A percentile compares a stretch with the other conserved stretches of the same genome.
phyloP scores from a whole-genome alignment of 2,329 filamentous ascomycete species.

The Stemphylium beticola region DNA sequence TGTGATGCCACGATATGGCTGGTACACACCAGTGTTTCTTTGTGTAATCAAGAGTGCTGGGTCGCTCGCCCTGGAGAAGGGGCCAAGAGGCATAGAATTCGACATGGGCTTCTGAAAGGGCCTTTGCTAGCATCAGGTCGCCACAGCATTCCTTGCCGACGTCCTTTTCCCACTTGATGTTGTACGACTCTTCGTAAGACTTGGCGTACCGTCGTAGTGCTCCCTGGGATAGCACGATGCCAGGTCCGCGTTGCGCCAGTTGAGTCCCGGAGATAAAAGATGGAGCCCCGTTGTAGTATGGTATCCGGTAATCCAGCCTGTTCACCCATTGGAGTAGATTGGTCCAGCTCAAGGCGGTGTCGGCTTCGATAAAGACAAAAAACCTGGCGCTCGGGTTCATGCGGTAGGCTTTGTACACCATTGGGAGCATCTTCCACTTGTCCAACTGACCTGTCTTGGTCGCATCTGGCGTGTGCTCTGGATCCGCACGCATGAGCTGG shows the following conservation, averaged over 20 bases:
- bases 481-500: slow-evolving; percentile 54
- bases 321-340: slow-evolving; percentile 50
- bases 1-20: slow-evolving; percentile 48
- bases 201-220: slow-evolving; percentile 46
- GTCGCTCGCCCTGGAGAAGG: slow-evolving; percentile 53
- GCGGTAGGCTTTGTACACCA: slow-evolving; percentile 58
- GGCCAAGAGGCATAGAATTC: slow-evolving; percentile 50
- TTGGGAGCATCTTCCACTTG: slow-evolving; percentile 65
- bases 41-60: slow-evolving; percentile 49
- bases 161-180: slow-evolving; percentile 40
- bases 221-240: slow-evolving; percentile 51
- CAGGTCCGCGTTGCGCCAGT: slow-evolving; percentile 53
- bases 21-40: slow-evolving; percentile 52
- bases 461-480: slow-evolving; percentile 48
- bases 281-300: slow-evolving; percentile 52
- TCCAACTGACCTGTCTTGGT: slow-evolving; percentile 59
- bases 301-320: slow-evolving; percentile 49
- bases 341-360: slow-evolving; percentile 45
- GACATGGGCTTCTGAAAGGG: slow-evolving; percentile 44
- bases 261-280: slow-evolving; percentile 45
- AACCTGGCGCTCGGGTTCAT: slow-evolving; percentile 38
- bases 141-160: slow-evolving; percentile 47
- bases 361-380: slow-evolving; percentile 46
- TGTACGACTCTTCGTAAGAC: slow-evolving; percentile 40
- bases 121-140: slow-evolving; percentile 45